Evolutionary conservation across 208 protist genomes (phyloP).

Genomic region (Leishmania tarentolae): DNA sequence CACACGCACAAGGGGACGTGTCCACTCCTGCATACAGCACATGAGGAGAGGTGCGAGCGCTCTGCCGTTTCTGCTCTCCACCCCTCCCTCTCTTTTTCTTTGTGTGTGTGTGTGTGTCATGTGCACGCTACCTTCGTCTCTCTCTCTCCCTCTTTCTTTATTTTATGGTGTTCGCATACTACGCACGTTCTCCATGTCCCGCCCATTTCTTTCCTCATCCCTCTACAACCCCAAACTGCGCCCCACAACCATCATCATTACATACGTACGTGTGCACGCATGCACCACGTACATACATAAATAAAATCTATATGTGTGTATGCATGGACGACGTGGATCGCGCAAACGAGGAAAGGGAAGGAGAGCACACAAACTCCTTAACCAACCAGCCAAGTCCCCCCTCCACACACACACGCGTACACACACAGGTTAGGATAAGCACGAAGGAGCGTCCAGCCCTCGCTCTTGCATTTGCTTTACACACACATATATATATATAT

Average conservation of each 20-base stretch:
- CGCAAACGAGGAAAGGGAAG: not conserved
- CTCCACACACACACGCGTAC: slow-evolving; percentile 1
- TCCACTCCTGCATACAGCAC: not conserved
- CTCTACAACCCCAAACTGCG: not conserved
- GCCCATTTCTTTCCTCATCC: not conserved
- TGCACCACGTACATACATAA: no score
- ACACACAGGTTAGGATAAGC: not conserved
- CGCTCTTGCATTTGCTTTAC: not conserved
- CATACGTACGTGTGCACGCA: not conserved
- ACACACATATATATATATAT: no score
- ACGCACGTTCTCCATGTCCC: not conserved
- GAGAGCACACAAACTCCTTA: slow-evolving; percentile 1
- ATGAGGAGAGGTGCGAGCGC: not conserved
- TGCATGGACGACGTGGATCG: no score
- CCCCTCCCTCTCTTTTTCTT: not conserved
- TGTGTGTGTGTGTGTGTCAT: no score
- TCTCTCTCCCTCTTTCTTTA: not conserved
- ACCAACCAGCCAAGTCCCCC: no score
- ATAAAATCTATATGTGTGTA: not conserved
- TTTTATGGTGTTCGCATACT: not conserved
- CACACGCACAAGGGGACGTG: not conserved
- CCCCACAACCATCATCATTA: no score
- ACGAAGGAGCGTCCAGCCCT: not conserved
- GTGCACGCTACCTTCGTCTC: not conserved
- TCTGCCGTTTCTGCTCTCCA: not conserved